These are phyloP conservation scores for Linnemannia elongata DNA, from an alignment of 192 early-diverging fungal genomes.

Conservation along the genomic window DNA sequence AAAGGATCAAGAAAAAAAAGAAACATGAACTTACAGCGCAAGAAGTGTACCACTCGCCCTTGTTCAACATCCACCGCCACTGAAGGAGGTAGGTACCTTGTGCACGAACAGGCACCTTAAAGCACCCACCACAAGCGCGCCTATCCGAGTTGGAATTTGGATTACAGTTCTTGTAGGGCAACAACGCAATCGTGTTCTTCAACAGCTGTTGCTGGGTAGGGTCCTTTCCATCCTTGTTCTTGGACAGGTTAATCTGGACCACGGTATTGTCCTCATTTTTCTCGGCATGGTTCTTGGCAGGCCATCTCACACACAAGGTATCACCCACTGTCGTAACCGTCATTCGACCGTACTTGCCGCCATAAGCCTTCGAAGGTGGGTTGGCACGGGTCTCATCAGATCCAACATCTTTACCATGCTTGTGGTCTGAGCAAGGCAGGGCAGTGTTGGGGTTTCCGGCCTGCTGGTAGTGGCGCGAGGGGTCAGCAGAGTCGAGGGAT, in stretches of 20 bases:
- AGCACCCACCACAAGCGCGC: slow-evolving; percentile 46
- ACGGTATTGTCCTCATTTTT: slow-evolving; percentile 42
- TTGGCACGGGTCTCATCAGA: slow-evolving; percentile 37
- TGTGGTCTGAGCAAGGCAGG: slow-evolving; percentile 39
- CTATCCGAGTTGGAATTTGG: not conserved
- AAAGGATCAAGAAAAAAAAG: not conserved
- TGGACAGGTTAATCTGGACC: slow-evolving; percentile 52
- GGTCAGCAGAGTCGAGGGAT: slow-evolving; percentile 28
- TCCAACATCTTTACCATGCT: slow-evolving; percentile 32
- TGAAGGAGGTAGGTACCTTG: slow-evolving; percentile 41
- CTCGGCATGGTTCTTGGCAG: slow-evolving; percentile 55
- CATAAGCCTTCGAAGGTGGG: slow-evolving; percentile 20
- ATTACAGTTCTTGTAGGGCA: slow-evolving; percentile 53
- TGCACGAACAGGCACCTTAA: slow-evolving; percentile 46
- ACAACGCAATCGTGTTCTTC: slow-evolving; percentile 33
- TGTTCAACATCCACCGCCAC: slow-evolving; percentile 56
- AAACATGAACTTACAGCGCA: slow-evolving; percentile 43
- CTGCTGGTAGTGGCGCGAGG: slow-evolving; percentile 54
- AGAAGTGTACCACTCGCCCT: slow-evolving; percentile 55
- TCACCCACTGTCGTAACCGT: slow-evolving; percentile 24
- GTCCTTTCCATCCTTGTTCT: slow-evolving; percentile 20
- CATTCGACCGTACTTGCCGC: slow-evolving; percentile 37
- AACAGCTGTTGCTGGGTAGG: slow-evolving; percentile 17
- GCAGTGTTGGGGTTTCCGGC: slow-evolving; percentile 37
- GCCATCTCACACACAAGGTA: slow-evolving; percentile 53